Evolutionary conservation across 352 stramenopile species (phyloP).

Genomic region (Plasmopara muralis): DNA sequence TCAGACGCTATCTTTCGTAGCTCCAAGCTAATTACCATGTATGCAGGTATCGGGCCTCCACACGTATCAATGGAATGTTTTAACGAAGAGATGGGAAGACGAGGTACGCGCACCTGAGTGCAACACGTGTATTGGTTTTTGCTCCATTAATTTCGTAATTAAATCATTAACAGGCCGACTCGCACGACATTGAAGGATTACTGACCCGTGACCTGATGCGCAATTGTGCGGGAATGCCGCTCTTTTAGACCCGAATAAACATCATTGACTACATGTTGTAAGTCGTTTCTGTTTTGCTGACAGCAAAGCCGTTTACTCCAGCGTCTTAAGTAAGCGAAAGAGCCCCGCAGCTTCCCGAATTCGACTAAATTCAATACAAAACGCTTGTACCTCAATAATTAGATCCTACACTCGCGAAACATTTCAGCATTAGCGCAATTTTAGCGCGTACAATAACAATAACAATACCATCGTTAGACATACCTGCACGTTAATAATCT

Average conservation of each 20-base stretch:
- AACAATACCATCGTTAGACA: constrained; percentile 10
- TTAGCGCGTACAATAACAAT: constrained; percentile 10
- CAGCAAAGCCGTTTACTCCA: constrained; percentile 74
- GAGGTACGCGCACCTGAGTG: constrained; percentile 31
- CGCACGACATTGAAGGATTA: constrained; percentile 73
- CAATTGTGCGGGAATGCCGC: constrained; percentile 55
- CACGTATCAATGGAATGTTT: constrained; percentile 69
- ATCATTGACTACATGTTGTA: constrained; percentile 12
- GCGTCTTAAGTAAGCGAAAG: constrained; percentile 96
- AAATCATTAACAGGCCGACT: constrained; percentile 39
- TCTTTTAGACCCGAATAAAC: constrained; percentile 38
- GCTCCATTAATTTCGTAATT: constrained; percentile 2
- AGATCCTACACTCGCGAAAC: constrained; percentile 74
- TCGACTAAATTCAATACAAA: constrained; percentile 98
- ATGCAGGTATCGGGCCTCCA: constrained; percentile 60
- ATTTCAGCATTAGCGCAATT: constrained; percentile 17
- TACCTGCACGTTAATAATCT: constrained; percentile 97
- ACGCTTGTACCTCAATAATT: constrained; percentile 98
- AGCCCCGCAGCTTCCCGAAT: constrained; percentile 95
- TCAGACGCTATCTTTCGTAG: neutral
- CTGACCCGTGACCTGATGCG: constrained; percentile 80
- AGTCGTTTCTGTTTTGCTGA: constrained; percentile 23
- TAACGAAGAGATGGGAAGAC: constrained; percentile 69
- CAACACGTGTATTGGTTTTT: neutral
- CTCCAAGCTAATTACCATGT: constrained; percentile 1